A percentile compares a stretch with the other conserved stretches of the same genome.
Evolutionary conservation across 2,329 filamentous ascomycete genomes (phyloP).

Genomic region (Rugonectria rugulosa): DNA sequence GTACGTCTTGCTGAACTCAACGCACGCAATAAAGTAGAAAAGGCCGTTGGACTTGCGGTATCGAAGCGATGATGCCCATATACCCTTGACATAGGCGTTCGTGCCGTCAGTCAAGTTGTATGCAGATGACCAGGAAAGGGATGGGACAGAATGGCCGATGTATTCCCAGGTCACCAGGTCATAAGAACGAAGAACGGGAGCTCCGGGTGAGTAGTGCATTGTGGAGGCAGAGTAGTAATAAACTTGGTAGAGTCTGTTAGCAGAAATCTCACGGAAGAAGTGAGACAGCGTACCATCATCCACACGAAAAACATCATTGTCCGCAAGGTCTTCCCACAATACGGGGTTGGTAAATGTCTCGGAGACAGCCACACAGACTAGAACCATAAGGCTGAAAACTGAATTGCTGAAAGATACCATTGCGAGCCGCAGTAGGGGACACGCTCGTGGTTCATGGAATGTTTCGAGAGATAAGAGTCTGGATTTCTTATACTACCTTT

Average conservation of each 20-base stretch:
- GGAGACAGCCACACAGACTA: too few species aligned
- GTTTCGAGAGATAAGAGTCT: too few species aligned
- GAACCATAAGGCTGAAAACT: too few species aligned
- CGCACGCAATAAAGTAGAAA: conserved; percentile 48
- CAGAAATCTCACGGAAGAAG: too few species aligned
- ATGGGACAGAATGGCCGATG: conserved; percentile 51
- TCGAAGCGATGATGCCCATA: conserved; percentile 56
- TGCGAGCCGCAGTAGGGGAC: too few species aligned
- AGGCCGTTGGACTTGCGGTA: conserved; percentile 23
- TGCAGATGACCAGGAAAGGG: conserved; percentile 3
- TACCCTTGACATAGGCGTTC: conserved; percentile 59
- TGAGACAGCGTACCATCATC: too few species aligned
- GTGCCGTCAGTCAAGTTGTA: conserved; percentile 46
- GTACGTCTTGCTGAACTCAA: conserved; percentile 57
- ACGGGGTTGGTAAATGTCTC: conserved; percentile 59
- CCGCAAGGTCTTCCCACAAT: conserved; percentile 62
- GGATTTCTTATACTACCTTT: too few species aligned
- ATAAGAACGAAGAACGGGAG: conserved; percentile 61
- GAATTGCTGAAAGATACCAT: too few species aligned
- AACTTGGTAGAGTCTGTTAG: too few species aligned
- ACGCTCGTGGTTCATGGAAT: too few species aligned
- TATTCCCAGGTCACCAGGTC: conserved; percentile 62
- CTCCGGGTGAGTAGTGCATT: conserved; percentile 64
- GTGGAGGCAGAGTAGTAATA: conserved; percentile 65
- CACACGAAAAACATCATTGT: conserved; percentile 60